Percentiles rank a stretch among this genome's conserved stretches.
Conservation (phyloP, 169 alveolate genomes). For the Babesia ovata region DNA sequence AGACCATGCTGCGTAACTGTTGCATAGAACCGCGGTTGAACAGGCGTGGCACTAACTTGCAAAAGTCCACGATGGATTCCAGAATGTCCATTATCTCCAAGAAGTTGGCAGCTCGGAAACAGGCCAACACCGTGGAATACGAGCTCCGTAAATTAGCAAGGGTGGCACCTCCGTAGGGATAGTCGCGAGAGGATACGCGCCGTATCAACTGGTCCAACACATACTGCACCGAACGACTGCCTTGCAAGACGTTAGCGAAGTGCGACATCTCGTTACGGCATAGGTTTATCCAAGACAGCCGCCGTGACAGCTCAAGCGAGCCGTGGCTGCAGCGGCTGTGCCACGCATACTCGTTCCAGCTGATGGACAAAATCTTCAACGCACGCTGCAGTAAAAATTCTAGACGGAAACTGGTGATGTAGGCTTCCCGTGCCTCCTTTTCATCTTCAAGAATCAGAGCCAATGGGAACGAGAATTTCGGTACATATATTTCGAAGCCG, state of each 20-base stretch:
- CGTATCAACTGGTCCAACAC: conserved; percentile 1
- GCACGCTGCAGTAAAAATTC: conserved; percentile 33
- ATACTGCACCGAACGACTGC: conserved; percentile 20
- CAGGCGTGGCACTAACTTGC: conserved; percentile 37
- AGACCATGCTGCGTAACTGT: conserved; percentile 22
- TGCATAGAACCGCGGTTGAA: conserved; percentile 28
- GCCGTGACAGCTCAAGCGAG: conserved; percentile 42
- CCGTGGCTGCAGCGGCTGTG: conserved; percentile 42
- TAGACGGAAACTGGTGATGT: conserved; percentile 23
- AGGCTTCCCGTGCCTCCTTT: conserved; percentile 14
- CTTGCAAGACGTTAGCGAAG: conserved; percentile 37
- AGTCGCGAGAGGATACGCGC: conserved; percentile 22
- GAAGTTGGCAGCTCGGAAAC: conserved; percentile 3
- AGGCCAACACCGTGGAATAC: background rate
- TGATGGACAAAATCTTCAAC: conserved; percentile 24
- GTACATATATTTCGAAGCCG: conserved; percentile 38
- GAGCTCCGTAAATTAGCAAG: conserved; percentile 7
- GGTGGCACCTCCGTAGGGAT: conserved; percentile 4
- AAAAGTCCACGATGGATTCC: conserved; percentile 35
- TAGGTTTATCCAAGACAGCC: conserved; percentile 40
- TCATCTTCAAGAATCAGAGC: conserved; percentile 28
- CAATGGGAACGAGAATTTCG: conserved; percentile 42
- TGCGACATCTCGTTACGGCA: conserved; percentile 58
- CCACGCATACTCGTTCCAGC: conserved; percentile 48
- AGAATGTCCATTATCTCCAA: conserved; percentile 26